Evolutionary conservation across 306 rosid species (phyloP), one percentile per base, ranked within the genome.

Genomic region (Cicer pinnatifidum): DNA sequence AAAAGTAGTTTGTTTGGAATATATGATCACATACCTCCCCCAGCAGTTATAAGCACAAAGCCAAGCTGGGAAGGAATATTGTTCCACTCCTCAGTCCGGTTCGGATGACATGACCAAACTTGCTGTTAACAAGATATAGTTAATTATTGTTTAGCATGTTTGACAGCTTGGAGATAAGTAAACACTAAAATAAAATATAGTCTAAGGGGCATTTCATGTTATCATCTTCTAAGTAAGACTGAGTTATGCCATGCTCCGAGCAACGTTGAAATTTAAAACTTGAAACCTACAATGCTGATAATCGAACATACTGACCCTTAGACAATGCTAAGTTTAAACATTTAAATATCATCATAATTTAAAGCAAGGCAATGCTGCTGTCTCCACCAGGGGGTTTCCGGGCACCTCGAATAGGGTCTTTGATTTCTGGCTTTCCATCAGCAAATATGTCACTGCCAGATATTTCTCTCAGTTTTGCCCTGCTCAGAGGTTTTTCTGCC

Each of bases 341-440:
- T 69, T 41, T 17, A 9, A 43, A 58, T 50, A 63, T 62, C 39
- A 67, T 23, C 39, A 60, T 23, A 67, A 74, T 69, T 84, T 82
- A 94, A 68, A 94, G 81, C 87, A 94, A 87, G 75, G 89, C 79
- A 69, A 94, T 91, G 89, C 91, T 88, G 91, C 98, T 94, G 13
- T 87, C 95, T 16, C 98, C 98, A 15, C 98, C 98, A 0, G 98
- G 98, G 54, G 97, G 95, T 82, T 84, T 77, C 69, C 98, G 95
- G 10, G 90, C 92, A 50, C 98, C 97, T 6, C 92, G 92, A 11
- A 85, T 77, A 17, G 84, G 71, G 73, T 91, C 97, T 80, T 91
- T 91, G 19, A 72, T 79, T 86, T 84, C 84, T 6, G 89, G 77
- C 83, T 87, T 89, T 60, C 91, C 98, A 51, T 91, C 97, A 9